phyloP scores from a whole-genome alignment of 2,329 filamentous ascomycete species.

The Penicillium sp. region DNA sequence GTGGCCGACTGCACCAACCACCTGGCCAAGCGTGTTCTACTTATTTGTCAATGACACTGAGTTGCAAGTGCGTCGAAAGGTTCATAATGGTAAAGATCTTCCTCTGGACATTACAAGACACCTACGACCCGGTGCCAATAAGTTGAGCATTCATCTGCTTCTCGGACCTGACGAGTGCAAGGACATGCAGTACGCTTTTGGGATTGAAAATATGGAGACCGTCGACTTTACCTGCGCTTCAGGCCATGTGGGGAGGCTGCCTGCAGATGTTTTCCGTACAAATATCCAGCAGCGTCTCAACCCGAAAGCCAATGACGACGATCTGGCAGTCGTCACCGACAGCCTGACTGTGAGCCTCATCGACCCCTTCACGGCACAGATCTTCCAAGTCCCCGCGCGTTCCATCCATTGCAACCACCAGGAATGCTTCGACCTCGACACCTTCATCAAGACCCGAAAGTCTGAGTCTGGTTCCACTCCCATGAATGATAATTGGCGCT shows the following conservation, averaged over 20 bases:
- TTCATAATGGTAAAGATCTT: constrained; percentile 71
- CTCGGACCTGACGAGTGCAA: constrained; percentile 37
- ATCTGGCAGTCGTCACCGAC: constrained; percentile 58
- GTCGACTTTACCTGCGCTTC: constrained; percentile 43
- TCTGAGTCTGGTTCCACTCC: constrained; percentile 45
- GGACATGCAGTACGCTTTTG: constrained; percentile 56
- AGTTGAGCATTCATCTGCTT: constrained; percentile 54
- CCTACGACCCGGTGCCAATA: constrained; percentile 60
- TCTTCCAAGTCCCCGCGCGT: constrained; percentile 71
- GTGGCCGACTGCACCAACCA: constrained; percentile 64
- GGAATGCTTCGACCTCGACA: constrained; percentile 87
- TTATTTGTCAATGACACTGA: constrained; percentile 64
- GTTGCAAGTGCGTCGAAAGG: constrained; percentile 61
- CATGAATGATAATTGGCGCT: constrained; percentile 66
- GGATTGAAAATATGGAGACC: constrained; percentile 67
- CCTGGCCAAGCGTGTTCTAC: constrained; percentile 70
- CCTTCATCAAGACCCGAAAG: constrained; percentile 67
- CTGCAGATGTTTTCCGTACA: constrained; percentile 51
- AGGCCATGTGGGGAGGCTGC: constrained; percentile 39
- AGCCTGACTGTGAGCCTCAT: constrained; percentile 61
- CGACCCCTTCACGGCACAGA: constrained; percentile 63
- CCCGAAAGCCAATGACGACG: constrained; percentile 53
- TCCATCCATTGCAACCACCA: constrained; percentile 68
- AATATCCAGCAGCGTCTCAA: constrained; percentile 56
- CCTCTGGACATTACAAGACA: constrained; percentile 69